Conservation (phyloP, 371 early-diverging fungal species). For the Haplosporangium sp. region DNA sequence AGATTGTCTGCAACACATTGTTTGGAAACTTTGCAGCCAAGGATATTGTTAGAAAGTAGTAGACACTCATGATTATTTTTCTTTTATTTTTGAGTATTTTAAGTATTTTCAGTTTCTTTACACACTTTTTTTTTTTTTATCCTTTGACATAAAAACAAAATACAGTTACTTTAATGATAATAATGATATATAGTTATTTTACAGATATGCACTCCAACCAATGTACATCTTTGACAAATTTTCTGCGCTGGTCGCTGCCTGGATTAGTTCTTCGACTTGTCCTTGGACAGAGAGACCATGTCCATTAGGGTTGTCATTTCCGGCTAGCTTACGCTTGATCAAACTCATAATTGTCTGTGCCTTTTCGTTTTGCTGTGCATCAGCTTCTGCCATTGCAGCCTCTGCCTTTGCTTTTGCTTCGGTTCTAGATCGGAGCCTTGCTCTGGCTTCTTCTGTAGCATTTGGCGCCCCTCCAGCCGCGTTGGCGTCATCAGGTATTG, state of each 20-base stretch:
- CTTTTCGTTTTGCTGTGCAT: conserved; percentile 36
- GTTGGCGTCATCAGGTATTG: neutral
- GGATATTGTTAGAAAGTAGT: conserved; percentile 61
- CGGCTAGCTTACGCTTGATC: conserved; percentile 76
- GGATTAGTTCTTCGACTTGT: conserved; percentile 77
- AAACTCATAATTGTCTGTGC: conserved; percentile 49
- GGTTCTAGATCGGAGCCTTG: conserved; percentile 32
- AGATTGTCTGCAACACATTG: conserved; percentile 58
- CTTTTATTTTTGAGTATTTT: neutral
- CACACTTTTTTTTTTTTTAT: conserved; percentile 2
- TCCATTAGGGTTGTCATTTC: conserved; percentile 47
- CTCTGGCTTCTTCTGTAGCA: conserved; percentile 16
- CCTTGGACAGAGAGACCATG: conserved; percentile 61
- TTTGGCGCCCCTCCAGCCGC: neutral
- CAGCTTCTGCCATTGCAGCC: conserved; percentile 37
- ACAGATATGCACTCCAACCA: conserved; percentile 78
- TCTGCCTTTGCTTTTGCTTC: conserved; percentile 43
- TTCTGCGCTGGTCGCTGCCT: conserved; percentile 75
- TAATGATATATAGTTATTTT: neutral
- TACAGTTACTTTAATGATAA: conserved; percentile 1
- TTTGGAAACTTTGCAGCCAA: conserved; percentile 68
- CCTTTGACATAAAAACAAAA: neutral
- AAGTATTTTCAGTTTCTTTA: neutral
- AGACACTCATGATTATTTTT: conserved; percentile 4
- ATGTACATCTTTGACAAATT: conserved; percentile 87